phyloP scores from a whole-genome alignment of 202 grass and related monocot species.

The Saccharum hybrid region DNA sequence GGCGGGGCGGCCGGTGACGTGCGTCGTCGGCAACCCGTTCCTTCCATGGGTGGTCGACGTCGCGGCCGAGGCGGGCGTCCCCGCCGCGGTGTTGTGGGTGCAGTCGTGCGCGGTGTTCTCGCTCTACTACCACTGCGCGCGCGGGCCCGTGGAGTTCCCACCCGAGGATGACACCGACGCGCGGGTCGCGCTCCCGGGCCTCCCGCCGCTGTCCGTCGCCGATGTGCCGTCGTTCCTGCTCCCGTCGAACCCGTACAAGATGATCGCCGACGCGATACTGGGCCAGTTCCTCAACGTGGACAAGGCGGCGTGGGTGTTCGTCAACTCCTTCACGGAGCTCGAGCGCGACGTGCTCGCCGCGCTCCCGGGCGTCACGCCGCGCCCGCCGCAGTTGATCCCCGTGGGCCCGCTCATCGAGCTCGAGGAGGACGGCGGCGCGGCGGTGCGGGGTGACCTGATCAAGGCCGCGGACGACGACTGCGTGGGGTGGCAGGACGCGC shows the following conservation, averaged over 20 bases:
- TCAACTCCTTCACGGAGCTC: constrained; percentile 10
- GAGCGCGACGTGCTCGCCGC: constrained; percentile 14
- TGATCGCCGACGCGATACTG: background rate
- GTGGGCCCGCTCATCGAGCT: constrained; percentile 3
- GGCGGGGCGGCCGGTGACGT: background rate
- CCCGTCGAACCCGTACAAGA: background rate
- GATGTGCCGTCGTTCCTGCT: constrained; percentile 3
- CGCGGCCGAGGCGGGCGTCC: background rate
- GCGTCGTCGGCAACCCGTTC: constrained; percentile 12
- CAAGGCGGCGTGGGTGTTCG: background rate
- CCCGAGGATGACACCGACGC: background rate
- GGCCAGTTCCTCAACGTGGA: background rate
- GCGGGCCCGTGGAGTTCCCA: background rate
- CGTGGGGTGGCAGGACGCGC: constrained; percentile 53
- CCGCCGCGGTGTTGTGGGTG: constrained; percentile 12
- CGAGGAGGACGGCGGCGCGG: background rate
- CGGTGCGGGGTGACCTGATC: constrained; percentile 12
- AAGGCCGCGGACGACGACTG: background rate
- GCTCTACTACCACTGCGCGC: background rate
- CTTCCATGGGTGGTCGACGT: background rate
- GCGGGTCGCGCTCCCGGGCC: background rate
- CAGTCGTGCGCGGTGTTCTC: too few species aligned
- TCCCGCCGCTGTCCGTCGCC: background rate
- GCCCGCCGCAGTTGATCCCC: background rate
- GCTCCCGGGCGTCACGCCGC: background rate